Percentiles rank a stretch among this genome's conserved stretches.
Evolutionary conservation across 2,329 filamentous ascomycete genomes (phyloP).

Genomic region (Aspergillus sp.): DNA sequence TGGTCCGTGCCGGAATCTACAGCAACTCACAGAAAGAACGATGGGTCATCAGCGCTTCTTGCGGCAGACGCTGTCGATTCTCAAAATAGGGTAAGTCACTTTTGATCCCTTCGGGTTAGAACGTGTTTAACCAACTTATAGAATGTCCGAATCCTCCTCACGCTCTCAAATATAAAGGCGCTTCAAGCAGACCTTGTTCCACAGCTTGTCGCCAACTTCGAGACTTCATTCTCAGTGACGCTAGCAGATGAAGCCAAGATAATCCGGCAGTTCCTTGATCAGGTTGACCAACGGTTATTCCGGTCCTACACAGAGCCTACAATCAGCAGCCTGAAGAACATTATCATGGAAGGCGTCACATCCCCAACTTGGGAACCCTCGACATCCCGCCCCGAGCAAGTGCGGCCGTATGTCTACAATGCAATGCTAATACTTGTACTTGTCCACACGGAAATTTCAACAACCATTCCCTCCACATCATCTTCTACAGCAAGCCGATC

Average conservation of each 20-base stretch:
- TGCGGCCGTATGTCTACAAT: constrained; percentile 86
- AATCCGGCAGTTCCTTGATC: constrained; percentile 82
- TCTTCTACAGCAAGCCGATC: constrained; percentile 73
- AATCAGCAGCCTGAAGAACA: constrained; percentile 65
- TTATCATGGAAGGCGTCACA: constrained; percentile 71
- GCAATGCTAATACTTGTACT: constrained; percentile 82
- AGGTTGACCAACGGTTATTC: constrained; percentile 91
- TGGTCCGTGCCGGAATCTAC: constrained; percentile 50
- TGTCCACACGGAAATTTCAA: constrained; percentile 85
- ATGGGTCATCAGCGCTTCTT: constrained; percentile 41
- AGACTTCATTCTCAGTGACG: constrained; percentile 90
- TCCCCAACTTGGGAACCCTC: constrained; percentile 69
- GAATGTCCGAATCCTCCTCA: constrained; percentile 91
- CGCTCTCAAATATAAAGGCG: constrained; percentile 84
- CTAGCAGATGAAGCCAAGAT: constrained; percentile 91
- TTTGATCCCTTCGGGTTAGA: not conserved
- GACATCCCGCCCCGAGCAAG: constrained; percentile 63
- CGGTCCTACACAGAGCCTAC: constrained; percentile 84
- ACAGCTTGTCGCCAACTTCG: constrained; percentile 85
- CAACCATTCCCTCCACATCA: constrained; percentile 67
- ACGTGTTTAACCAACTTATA: constrained; percentile 37
- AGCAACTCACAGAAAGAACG: constrained; percentile 27
- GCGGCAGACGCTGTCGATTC: constrained; percentile 53
- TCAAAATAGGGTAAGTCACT: constrained; percentile 50
- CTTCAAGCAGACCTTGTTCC: constrained; percentile 81